These are phyloP conservation scores for Zea luxurians DNA, from an alignment of 176 grass and related monocot species.

Conservation along the genomic window DNA sequence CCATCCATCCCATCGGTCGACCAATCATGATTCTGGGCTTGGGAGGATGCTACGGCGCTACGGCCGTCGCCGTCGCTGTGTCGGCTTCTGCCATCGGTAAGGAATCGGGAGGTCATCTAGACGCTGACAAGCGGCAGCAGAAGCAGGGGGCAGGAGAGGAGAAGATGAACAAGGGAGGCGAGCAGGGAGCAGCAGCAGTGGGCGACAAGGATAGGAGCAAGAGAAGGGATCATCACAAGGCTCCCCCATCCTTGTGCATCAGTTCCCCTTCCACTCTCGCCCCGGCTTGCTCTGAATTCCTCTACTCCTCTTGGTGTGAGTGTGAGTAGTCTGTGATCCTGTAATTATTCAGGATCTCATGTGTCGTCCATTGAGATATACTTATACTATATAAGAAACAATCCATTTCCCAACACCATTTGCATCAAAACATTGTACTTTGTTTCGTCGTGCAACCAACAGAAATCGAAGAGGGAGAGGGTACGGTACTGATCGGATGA, in stretches of 20 bases:
- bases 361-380: too few species aligned
- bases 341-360: not conserved
- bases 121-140: not conserved
- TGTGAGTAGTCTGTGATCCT: too few species aligned
- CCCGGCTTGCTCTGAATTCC: slow-evolving; percentile 41
- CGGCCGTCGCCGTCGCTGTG: not conserved
- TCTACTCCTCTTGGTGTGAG: too few species aligned
- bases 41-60: not conserved
- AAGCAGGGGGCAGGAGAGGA: not conserved
- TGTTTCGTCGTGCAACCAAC: too few species aligned
- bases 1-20: not conserved
- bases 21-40: not conserved
- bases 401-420: not conserved
- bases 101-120: not conserved
- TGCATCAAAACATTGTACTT: not conserved
- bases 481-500: too few species aligned
- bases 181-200: not conserved
- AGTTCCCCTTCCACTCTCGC: slow-evolving; percentile 54
- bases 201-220: not conserved
- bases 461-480: too few species aligned
- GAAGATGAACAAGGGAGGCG: not conserved
- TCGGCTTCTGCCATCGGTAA: not conserved
- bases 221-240: not conserved
- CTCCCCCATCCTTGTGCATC: not conserved
- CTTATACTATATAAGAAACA: not conserved